Base-by-base conservation (phyloP, 306 rosid species). In the Inga leiocalycina region DNA sequence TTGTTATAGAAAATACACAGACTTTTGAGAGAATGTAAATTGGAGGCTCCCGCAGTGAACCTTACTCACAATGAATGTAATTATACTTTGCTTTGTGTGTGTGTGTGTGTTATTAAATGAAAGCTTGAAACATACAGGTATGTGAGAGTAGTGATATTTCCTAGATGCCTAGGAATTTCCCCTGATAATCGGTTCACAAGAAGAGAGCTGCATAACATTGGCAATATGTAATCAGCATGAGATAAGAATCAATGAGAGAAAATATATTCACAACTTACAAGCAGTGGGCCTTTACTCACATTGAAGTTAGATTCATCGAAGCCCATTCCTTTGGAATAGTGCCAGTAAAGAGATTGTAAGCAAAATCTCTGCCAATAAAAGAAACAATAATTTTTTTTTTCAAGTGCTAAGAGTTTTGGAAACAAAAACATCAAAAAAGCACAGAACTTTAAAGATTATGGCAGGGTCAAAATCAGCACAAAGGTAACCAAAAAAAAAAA, bases 181-280 rank as follows among this genome's bases (percentile, higher is more conserved):
- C 97, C 96, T 10, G 96, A 90, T 74, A 93, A 84, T 70, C 92
- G 92, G 81, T 93, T 93, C 30, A 81, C 97, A 52, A 90, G 88
- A 84, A 93, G 82, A 84, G 97, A 90, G 75, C 96, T 93, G 91
- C 88, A 89, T 34, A 54, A 54, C 49, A 46, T 22, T 17, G 1
- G 64, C 4, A 51, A 78, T 35, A 70, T 80, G 77, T 27, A 57
- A 75, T 78, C 80, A 84, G 57, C 86, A 73, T 37, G 79, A 75
- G 51, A 74, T 39, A 79, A 19, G 79, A 82, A 74, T 35, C 2
- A 65, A 45, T 7, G 68, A 51, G 82, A 49, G 41, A 76, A 78
- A 67, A 80, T 43, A 61, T 13, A 20, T 32, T 79, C n/a, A 30
- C 65, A 80, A n/a, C 45, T 41, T 66, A 54, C 43, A 9, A 59